Evolutionary conservation across 768 basidiomycete species (phyloP).

Genomic region (Auricularia cornea): DNA sequence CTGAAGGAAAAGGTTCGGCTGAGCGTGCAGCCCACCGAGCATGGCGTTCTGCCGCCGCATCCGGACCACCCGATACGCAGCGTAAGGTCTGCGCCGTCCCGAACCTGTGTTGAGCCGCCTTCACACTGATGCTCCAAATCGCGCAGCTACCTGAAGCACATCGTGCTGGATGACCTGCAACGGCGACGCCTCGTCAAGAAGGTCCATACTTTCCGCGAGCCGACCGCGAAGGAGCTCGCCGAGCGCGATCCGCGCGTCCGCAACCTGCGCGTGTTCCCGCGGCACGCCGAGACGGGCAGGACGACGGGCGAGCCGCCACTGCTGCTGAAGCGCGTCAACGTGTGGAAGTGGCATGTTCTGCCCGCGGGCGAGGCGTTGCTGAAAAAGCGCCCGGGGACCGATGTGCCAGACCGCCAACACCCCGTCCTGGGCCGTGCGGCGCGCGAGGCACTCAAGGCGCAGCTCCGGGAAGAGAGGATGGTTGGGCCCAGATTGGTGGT

Average conservation of each 20-base stretch:
- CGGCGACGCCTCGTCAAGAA: conserved; percentile 2
- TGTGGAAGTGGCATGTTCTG: background rate
- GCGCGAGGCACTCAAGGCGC: background rate
- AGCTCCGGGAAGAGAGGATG: background rate
- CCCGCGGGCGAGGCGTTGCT: background rate
- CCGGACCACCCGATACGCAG: conserved; percentile 9
- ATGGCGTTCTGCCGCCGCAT: background rate
- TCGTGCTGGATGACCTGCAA: conserved; percentile 7
- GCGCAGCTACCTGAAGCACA: conserved; percentile 6
- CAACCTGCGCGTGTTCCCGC: background rate
- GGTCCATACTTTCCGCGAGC: background rate
- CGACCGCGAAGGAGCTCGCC: conserved; percentile 1
- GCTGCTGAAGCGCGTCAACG: background rate
- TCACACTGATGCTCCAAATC: background rate
- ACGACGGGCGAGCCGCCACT: background rate
- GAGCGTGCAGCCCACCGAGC: background rate
- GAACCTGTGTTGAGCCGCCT: background rate
- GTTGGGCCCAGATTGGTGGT: background rate
- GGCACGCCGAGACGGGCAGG: background rate
- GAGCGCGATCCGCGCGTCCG: background rate
- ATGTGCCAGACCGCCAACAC: background rate
- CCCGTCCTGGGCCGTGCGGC: background rate
- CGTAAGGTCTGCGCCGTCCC: background rate
- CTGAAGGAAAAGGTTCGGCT: background rate
- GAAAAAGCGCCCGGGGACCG: background rate